phyloP scores from a whole-genome alignment of 164 flowering plant species.

The Cinnamomum micranthum region DNA sequence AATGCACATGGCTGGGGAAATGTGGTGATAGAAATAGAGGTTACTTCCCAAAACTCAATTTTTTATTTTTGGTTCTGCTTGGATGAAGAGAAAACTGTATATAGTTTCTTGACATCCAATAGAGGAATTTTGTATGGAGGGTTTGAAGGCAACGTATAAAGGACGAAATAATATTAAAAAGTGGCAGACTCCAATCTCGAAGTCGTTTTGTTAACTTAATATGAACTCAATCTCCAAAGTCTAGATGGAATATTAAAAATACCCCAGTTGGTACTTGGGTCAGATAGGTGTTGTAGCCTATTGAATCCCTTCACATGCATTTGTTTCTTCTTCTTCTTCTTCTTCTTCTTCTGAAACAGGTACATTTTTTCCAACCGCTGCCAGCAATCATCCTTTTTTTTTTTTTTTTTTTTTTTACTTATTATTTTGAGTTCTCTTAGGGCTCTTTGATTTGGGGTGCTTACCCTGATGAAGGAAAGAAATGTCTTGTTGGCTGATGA shows the following conservation, averaged over 20 bases:
- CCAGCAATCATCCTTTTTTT: neutral
- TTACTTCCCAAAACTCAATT: too few species aligned
- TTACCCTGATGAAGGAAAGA: neutral
- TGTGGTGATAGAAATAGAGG: too few species aligned
- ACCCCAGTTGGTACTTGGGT: neutral
- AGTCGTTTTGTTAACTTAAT: neutral
- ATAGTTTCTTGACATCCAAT: too few species aligned
- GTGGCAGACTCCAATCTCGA: conserved; percentile 18
- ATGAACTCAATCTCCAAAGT: neutral
- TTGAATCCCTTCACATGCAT: neutral
- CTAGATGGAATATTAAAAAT: neutral
- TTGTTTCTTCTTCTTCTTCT: neutral
- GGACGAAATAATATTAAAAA: too few species aligned
- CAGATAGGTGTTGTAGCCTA: too few species aligned
- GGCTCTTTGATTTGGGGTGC: neutral
- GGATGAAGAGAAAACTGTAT: too few species aligned
- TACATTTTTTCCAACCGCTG: neutral
- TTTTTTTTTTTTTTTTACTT: neutral
- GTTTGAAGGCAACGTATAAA: too few species aligned
- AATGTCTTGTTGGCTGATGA: neutral
- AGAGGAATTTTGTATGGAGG: too few species aligned
- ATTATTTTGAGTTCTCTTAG: neutral
- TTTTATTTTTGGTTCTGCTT: too few species aligned
- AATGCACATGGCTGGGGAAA: too few species aligned
- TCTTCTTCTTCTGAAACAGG: neutral